Evolutionary conservation across 2,329 filamentous ascomycete species (phyloP).

Genomic region (Colletotrichum cordylinicola): DNA sequence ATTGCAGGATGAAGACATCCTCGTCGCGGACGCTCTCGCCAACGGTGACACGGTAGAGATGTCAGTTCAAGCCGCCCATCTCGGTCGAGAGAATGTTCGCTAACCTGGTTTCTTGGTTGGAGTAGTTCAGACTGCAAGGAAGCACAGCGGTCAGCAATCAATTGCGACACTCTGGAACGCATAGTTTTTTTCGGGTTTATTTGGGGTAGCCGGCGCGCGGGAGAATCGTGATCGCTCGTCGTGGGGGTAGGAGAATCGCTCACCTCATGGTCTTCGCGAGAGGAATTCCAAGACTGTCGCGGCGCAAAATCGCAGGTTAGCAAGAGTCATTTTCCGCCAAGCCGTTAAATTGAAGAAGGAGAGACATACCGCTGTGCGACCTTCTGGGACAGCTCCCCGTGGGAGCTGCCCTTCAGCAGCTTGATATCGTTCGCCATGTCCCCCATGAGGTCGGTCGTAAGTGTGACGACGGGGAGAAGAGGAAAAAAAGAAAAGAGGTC

Average conservation of each 20-base stretch:
- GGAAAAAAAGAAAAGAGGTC: not conserved
- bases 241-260: not conserved
- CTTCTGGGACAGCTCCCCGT: conserved; percentile 37
- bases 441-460: conserved; percentile 22
- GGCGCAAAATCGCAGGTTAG: not conserved
- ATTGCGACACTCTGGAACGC: conserved; percentile 60
- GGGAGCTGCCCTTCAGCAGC: conserved; percentile 39
- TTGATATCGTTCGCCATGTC: conserved; percentile 44
- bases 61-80: conserved; percentile 1
- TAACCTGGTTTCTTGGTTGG: conserved; percentile 70
- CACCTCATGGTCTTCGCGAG: conserved; percentile 22
- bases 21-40: conserved; percentile 91
- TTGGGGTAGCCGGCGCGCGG: conserved; percentile 54
- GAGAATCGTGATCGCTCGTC: not conserved
- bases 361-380: conserved; percentile 30
- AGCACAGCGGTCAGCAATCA: not conserved
- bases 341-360: not conserved
- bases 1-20: conserved; percentile 83
- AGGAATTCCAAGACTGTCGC: conserved; percentile 16
- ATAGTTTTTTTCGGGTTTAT: not conserved
- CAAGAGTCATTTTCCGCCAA: not conserved
- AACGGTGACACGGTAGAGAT: conserved; percentile 71
- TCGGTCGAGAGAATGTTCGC: not conserved
- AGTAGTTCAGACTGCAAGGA: conserved; percentile 66
- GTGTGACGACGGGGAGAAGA: conserved; percentile 10